Conservation (phyloP, 2,329 filamentous ascomycete species). For the Mycosphaerella arachidis region DNA sequence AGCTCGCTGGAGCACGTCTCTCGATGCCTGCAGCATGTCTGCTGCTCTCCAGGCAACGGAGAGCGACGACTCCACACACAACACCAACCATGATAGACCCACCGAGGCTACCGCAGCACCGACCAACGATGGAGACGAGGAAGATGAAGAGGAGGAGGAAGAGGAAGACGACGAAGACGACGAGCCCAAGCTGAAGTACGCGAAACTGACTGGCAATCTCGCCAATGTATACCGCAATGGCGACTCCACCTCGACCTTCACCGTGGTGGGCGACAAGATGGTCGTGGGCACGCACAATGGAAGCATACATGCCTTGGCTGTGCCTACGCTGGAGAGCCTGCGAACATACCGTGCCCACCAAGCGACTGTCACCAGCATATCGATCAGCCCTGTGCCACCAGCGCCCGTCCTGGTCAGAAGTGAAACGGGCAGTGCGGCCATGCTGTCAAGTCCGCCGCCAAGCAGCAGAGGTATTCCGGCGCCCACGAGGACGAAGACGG, state of each 20-base stretch:
- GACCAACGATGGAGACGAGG: constrained; percentile 25
- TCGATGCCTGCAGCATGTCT: constrained; percentile 37
- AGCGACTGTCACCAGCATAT: constrained; percentile 83
- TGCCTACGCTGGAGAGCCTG: constrained; percentile 75
- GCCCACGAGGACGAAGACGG: constrained; percentile 11
- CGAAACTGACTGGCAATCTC: constrained; percentile 75
- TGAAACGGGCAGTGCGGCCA: constrained; percentile 15
- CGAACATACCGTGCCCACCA: constrained; percentile 89
- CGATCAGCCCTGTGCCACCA: constrained; percentile 79
- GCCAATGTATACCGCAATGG: constrained; percentile 84
- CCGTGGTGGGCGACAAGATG: constrained; percentile 96
- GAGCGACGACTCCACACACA: constrained; percentile 8
- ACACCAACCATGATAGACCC: constrained; percentile 4
- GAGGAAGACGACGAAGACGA: constrained; percentile 84
- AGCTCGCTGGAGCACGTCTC: background rate
- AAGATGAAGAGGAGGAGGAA: constrained; percentile 51
- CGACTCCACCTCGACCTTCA: constrained; percentile 86
- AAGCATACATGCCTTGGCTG: constrained; percentile 83
- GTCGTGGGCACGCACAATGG: constrained; percentile 94
- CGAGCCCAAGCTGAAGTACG: constrained; percentile 91
- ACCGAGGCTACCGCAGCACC: constrained; percentile 12
- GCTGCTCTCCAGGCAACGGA: constrained; percentile 29
- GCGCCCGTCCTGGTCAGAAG: constrained; percentile 37
- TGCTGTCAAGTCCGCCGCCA: constrained; percentile 12
- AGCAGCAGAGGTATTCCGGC: constrained; percentile 7